A percentile compares a stretch with the other conserved stretches of the same genome.
phyloP scores from a whole-genome alignment of 2,329 filamentous ascomycete species.

The Phialophora expanda region DNA sequence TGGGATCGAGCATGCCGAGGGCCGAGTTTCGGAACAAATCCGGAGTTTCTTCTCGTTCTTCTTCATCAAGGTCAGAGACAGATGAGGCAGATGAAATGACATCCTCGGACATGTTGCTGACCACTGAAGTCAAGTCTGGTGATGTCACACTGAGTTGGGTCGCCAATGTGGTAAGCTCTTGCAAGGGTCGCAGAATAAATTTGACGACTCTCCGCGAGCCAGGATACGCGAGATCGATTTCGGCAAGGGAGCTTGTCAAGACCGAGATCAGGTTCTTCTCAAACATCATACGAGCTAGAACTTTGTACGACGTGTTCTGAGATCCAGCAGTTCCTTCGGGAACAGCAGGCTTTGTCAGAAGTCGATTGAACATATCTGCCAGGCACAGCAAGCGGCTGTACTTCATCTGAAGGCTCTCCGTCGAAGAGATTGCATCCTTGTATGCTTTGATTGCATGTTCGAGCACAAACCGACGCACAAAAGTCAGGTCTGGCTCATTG shows the following conservation, averaged over 20 bases:
- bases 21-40: slow-evolving; percentile 97
- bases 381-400: slow-evolving; percentile 87
- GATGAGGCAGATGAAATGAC: slow-evolving; percentile 88
- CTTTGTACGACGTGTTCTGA: slow-evolving; percentile 68
- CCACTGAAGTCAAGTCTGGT: slow-evolving; percentile 63
- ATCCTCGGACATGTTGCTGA: slow-evolving; percentile 77
- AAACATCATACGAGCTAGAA: slow-evolving; percentile 94
- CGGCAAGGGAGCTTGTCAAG: slow-evolving; percentile 87
- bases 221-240: slow-evolving; percentile 93
- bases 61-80: slow-evolving; percentile 83
- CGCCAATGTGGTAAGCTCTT: slow-evolving; percentile 83
- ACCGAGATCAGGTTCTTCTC: slow-evolving; percentile 94
- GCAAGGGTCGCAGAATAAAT: slow-evolving; percentile 89
- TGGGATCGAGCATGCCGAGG: slow-evolving; percentile 88
- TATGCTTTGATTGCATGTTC: slow-evolving; percentile 92
- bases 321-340: slow-evolving; percentile 53
- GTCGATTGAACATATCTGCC: slow-evolving; percentile 88
- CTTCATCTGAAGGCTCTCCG: slow-evolving; percentile 79
- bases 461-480: slow-evolving; percentile 91
- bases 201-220: slow-evolving; percentile 93
- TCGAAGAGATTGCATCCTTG: slow-evolving; percentile 80
- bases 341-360: slow-evolving; percentile 81
- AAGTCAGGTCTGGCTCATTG: slow-evolving; percentile 81
- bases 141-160: slow-evolving; percentile 82
- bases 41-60: slow-evolving; percentile 89